Evolutionary conservation across 345 rosid species (phyloP).

Genomic region (Euphorbia lathyris): DNA sequence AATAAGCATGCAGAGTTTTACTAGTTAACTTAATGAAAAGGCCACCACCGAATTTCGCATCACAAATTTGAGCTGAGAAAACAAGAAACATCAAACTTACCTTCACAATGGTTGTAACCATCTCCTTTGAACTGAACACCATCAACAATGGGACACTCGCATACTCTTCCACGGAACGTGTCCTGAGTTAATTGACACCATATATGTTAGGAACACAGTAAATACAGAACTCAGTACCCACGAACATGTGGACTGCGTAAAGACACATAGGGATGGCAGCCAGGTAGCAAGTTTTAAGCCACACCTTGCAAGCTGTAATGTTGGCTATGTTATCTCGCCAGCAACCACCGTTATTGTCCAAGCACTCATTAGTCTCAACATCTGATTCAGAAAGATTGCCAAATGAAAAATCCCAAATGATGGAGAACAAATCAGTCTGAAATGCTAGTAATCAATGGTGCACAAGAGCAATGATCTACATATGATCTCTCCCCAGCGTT

Average conservation of each 20-base stretch:
- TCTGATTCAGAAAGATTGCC: slow-evolving; percentile 41
- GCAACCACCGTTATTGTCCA: slow-evolving; percentile 91
- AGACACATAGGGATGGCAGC: not conserved
- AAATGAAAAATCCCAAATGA: slow-evolving; percentile 10
- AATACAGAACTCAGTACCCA: not conserved
- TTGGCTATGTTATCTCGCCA: slow-evolving; percentile 84
- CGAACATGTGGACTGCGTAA: not conserved
- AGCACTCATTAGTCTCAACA: slow-evolving; percentile 93
- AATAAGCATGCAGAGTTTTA: not conserved
- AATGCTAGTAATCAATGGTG: not conserved
- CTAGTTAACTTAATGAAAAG: not conserved
- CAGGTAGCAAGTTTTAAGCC: slow-evolving; percentile 9
- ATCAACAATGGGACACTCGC: slow-evolving; percentile 88
- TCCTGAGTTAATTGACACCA: slow-evolving; percentile 48
- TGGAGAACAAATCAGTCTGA: slow-evolving; percentile 3
- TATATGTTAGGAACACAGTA: not conserved
- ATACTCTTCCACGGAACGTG: slow-evolving; percentile 94
- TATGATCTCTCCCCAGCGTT: not conserved
- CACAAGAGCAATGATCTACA: not conserved
- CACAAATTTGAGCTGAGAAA: not conserved
- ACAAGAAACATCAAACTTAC: slow-evolving; percentile 31
- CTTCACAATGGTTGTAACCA: slow-evolving; percentile 93
- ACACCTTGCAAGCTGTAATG: slow-evolving; percentile 93
- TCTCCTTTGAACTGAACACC: slow-evolving; percentile 96
- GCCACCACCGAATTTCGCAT: not conserved